Evolutionary conservation across 176 grass and related monocot genomes (phyloP).

Genomic region (Aegilops bicornis): DNA sequence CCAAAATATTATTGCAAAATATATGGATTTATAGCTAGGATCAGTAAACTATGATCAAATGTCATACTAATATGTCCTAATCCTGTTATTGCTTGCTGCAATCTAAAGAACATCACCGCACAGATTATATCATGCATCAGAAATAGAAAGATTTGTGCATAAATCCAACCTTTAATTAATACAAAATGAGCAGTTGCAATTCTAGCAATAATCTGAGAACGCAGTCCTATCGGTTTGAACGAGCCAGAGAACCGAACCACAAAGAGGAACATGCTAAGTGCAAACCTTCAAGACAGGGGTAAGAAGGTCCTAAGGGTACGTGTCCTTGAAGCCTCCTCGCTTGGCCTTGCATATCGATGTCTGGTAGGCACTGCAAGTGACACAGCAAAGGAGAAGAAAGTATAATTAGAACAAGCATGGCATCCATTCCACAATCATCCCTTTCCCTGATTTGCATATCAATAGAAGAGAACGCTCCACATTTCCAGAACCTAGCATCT

Average conservation of each 20-base stretch:
- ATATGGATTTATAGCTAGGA: no score
- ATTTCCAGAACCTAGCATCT: background rate
- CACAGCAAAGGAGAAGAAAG: background rate
- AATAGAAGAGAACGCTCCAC: background rate
- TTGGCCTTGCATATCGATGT: slow-evolving; percentile 96
- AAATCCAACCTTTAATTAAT: no score
- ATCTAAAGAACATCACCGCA: no score
- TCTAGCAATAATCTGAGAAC: background rate
- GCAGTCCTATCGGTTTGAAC: background rate
- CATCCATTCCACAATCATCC: background rate
- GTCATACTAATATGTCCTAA: no score
- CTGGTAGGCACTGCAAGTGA: slow-evolving; percentile 64
- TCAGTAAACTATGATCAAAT: no score
- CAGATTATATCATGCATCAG: no score
- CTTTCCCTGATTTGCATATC: background rate
- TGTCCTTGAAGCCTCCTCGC: slow-evolving; percentile 88
- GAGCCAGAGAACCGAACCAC: no score
- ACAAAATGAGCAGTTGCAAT: no score
- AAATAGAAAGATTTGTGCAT: no score
- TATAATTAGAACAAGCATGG: background rate
- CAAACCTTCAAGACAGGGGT: slow-evolving; percentile 83
- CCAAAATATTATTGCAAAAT: no score
- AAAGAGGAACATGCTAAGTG: background rate
- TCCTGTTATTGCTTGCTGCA: no score
- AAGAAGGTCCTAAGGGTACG: slow-evolving; percentile 91